A percentile compares a stretch with the other conserved stretches of the same genome.
Evolutionary conservation across 306 rosid genomes (phyloP).

Genomic region (Lablab purpureus): DNA sequence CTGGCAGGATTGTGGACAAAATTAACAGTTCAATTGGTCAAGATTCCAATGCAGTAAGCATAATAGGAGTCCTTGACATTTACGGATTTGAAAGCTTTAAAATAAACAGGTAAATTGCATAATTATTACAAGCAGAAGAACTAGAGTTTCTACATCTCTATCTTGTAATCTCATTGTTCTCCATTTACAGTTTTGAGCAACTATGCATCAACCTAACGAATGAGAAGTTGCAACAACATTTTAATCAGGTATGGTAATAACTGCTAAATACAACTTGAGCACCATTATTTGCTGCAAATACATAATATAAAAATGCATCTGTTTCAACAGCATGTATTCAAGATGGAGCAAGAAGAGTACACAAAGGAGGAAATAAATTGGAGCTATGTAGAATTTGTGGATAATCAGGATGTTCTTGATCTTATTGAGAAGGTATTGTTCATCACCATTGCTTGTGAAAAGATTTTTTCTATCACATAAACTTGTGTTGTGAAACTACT

Average conservation of each 20-base stretch:
- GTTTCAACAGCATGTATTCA: conserved; percentile 83
- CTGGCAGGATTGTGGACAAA: conserved; percentile 85
- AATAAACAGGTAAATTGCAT: conserved; percentile 68
- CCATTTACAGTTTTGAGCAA: conserved; percentile 78
- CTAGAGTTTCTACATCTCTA: conserved; percentile 14
- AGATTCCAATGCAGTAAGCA: conserved; percentile 72
- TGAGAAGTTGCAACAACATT: conserved; percentile 93
- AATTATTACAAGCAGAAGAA: conserved; percentile 7
- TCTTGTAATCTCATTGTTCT: conserved; percentile 33
- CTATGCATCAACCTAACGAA: conserved; percentile 88
- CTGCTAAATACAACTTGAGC: conserved; percentile 39
- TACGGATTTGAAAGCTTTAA: conserved; percentile 95
- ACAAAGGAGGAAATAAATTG: conserved; percentile 86
- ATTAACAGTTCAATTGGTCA: conserved; percentile 91
- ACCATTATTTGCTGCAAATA: conserved; percentile 4
- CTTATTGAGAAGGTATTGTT: conserved; percentile 80
- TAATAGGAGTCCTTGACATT: conserved; percentile 93
- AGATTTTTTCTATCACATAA: conserved; percentile 32
- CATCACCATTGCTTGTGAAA: conserved; percentile 22
- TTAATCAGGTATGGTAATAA: conserved; percentile 73
- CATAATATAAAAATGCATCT: conserved; percentile 38
- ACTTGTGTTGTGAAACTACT: conserved; percentile 28
- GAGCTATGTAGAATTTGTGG: conserved; percentile 92
- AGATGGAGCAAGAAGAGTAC: conserved; percentile 97
- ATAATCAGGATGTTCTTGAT: conserved; percentile 91